Evolutionary conservation across 441 rosid genomes (phyloP).

Genomic region (Adansonia rubrostipa): DNA sequence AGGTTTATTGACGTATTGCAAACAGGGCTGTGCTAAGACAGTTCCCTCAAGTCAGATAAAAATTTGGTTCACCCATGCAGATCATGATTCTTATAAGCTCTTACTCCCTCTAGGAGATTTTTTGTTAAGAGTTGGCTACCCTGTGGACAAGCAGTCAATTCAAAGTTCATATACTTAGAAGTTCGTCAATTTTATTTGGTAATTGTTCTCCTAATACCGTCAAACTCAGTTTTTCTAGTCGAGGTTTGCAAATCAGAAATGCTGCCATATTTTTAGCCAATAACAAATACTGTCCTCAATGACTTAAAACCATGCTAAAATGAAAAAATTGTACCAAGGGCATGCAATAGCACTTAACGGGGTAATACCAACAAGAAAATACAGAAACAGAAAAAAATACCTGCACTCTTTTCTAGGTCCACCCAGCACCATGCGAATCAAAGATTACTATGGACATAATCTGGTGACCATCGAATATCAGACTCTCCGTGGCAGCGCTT

Average conservation of each 20-base stretch:
- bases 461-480: slow-evolving; percentile 37
- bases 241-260: neutral
- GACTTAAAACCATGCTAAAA: neutral
- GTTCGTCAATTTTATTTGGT: neutral
- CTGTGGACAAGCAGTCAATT: slow-evolving; percentile 7
- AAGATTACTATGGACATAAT: slow-evolving; percentile 42
- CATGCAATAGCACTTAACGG: neutral
- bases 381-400: slow-evolving; percentile 38
- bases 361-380: neutral
- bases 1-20: neutral
- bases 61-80: neutral
- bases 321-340: neutral
- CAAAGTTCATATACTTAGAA: neutral
- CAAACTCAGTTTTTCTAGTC: neutral
- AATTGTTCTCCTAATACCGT: neutral
- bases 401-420: slow-evolving; percentile 43
- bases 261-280: neutral
- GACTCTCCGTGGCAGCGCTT: slow-evolving; percentile 42
- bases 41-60: neutral
- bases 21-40: neutral
- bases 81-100: neutral
- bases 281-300: neutral
- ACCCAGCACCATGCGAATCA: slow-evolving; percentile 35
- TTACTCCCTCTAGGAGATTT: neutral
- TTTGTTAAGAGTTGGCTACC: neutral